Base-by-base conservation (phyloP, 1,284 basidiomycete species). In the Rhizoctonia solani region DNA sequence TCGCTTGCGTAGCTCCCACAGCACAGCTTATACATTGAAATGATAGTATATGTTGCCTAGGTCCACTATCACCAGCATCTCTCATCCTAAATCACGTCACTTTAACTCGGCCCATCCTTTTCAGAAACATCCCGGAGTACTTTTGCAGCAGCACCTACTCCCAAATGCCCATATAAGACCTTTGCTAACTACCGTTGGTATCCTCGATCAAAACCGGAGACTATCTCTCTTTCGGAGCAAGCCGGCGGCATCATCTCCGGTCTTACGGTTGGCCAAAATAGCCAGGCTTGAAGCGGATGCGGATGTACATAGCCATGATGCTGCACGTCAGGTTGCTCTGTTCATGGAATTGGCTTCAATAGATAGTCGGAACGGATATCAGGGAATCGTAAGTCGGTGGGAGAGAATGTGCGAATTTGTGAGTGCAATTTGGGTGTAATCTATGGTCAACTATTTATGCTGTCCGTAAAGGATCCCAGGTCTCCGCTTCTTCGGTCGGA, bases 391-490 rank as follows among this genome's bases (percentile, higher is more conserved):
- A 69, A 85, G 80, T 72, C 83, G 90, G 68, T 93, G 90, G 90
- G 89, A 93, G 74, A 81, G 87, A 70, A 85, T 87, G 82, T 84
- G 83, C 72, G 87, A 91, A 82, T 90, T 87, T 74, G 90, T 92
- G 78, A 75, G 88, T 85, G 29, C 49, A 27, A 53, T 65, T 29
- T 50, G 16, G 52, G 61, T 54, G 68, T 42, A 41, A 30, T 41
- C 14, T 19, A 41, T 54, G 9, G 37, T n/a, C 21, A 47, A 69
- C 63, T 68, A 70, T 55, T 47, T 21, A 59, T 37, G 27, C 53
- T 11, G 37, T 52, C 72, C 23, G 56, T 30, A 46, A 29, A 91
- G 90, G 84, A 88, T 72, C 81, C 85, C 13, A 68, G 79, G 2
- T 89, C 87, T 3, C 87, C 88, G 1, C 78, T 91, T 30, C 76